Evolutionary conservation across 768 basidiomycete genomes (phyloP), one percentile per base, ranked within the genome.

Genomic region (Trichaptum fuscoviolaceum): DNA sequence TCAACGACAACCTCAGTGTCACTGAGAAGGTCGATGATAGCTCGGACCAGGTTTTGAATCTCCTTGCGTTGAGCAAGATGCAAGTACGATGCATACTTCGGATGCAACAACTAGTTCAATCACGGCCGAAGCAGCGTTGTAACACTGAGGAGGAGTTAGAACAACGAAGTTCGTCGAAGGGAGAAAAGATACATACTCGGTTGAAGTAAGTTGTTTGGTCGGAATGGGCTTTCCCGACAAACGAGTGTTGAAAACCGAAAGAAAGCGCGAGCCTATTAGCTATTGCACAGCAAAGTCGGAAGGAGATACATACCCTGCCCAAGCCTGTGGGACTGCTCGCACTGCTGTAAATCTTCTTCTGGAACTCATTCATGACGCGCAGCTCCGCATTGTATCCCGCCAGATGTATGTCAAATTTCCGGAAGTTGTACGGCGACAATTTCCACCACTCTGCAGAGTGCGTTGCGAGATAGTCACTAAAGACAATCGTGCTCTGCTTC

Each of bases 1-100:
- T 95, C 93, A 67, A 93, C 83, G 23, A 88, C 87, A 20, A 94
- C 84, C 64, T 88, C 86, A 7, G 89, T 83, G 0, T 87, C 86
- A 3, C 84, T 83, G 4, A 94, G 82, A 0, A 92, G 81, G 67
- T 90, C 82, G 60, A 89, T 83, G 67, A 90, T 85, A 65, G 82
- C 81, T 71, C 88, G 85, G 0, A 95, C 90, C 25, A 86, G 78
- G 0, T 75, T 73, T 23, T 85, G 84, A 65, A 93, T 90, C 67
- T 88, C 85, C 20, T 78, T 71, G 25, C 90, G 86, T 66, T 83
- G 82, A 62, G 89, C 85, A 6, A 72, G 74, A 8, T 85, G 79
- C 30, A n/a, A n/a, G n/a, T n/a, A n/a, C n/a, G n/a, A n/a, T n/a
- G n/a, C n/a, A n/a, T n/a, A n/a, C n/a, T n/a, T n/a, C n/a, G n/a